Base-by-base conservation (phyloP, 1,139 yeast genomes). In the Yamadazyma atmosphaerica region DNA sequence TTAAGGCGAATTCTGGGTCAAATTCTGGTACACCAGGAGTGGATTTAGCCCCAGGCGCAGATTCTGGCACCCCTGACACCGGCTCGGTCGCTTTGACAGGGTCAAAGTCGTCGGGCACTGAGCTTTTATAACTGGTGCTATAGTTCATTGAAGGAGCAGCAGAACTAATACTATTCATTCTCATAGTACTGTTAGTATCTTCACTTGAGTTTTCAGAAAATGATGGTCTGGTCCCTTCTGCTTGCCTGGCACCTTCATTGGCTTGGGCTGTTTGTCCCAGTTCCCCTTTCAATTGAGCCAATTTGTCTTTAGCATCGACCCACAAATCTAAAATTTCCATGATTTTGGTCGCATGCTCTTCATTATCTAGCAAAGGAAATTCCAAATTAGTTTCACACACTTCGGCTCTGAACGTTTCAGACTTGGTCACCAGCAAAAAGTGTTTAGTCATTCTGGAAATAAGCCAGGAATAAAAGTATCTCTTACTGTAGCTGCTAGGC, bases 381-480 rank as follows among this genome's bases (percentile, higher is more conserved):
- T 37, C 36, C 32, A 38, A 27, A 3, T 14, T 7, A 4, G 26
- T 18, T 2, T 27, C 15, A 18, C 38, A 34, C 18, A 47, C 30
- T 2, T 35, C 26, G 3, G 34, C 38, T 15, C 34, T 32, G 21
- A 48, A 48, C 3, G 35, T 39, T 13, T 35, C 37, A 2, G 46
- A 38, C 18, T 36, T 42, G n/a, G 45, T 17, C 2, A 36, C n/a
- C 4, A 13, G 26, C 9, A 41, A 12, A 15, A 38, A 35, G 24
- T 33, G 38, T 12, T 32, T 38, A 21, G 36, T 33, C 31, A 44
- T 31, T 34, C 45, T 43, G n/a, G 50, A 35, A 13, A 47, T 34
- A 3, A 48, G 33, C 53, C 53, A 49, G 14, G 51, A 33, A 33
- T 45, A 49, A 29, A 35, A 49, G 26, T 49, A 49, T 27, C 41